phyloP scores from a whole-genome alignment of 805 yeast genomes.

The Metschnikowia baotianmanensis region DNA sequence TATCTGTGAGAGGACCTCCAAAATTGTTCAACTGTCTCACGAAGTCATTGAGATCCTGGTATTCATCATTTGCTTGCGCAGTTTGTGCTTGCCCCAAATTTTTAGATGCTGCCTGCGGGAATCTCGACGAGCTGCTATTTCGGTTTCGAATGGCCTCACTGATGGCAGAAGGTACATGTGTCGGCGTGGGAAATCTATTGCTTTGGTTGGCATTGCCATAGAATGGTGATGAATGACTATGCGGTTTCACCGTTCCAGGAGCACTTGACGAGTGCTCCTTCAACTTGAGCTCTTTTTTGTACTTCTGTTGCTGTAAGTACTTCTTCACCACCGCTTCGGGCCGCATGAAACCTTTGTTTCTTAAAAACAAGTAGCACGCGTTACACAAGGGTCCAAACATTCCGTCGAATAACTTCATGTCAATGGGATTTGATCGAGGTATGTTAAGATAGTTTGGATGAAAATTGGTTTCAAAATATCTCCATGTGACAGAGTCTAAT shows the following conservation, averaged over 20 bases:
- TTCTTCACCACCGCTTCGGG: conserved; percentile 46
- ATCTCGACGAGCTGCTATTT: conserved; percentile 6
- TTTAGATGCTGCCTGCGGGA: conserved; percentile 7
- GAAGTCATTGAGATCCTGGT: conserved; percentile 39
- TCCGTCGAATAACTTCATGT: conserved; percentile 42
- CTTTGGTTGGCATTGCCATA: conserved; percentile 15
- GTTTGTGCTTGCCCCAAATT: conserved; percentile 13
- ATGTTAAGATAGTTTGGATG: conserved; percentile 38
- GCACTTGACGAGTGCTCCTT: conserved; percentile 23
- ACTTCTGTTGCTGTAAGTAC: conserved; percentile 43
- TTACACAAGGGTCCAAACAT: conserved; percentile 49
- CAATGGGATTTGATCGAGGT: conserved; percentile 36
- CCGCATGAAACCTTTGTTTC: conserved; percentile 44
- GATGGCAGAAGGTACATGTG: conserved; percentile 38
- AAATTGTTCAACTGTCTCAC: conserved; percentile 35
- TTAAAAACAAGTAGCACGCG: conserved; percentile 43
- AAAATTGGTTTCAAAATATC: conserved; percentile 40
- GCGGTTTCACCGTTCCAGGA: conserved; percentile 9
- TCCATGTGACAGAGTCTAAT: conserved; percentile 39
- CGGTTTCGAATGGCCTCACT: conserved; percentile 33
- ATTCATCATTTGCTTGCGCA: conserved; percentile 18
- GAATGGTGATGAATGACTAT: conserved; percentile 10
- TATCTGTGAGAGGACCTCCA: conserved; percentile 48
- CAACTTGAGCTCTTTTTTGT: conserved; percentile 35
- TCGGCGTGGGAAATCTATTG: conserved; percentile 38